phyloP scores from a whole-genome alignment of 2,329 filamentous ascomycete genomes.

The Fusarium pseudoanthophilum region DNA sequence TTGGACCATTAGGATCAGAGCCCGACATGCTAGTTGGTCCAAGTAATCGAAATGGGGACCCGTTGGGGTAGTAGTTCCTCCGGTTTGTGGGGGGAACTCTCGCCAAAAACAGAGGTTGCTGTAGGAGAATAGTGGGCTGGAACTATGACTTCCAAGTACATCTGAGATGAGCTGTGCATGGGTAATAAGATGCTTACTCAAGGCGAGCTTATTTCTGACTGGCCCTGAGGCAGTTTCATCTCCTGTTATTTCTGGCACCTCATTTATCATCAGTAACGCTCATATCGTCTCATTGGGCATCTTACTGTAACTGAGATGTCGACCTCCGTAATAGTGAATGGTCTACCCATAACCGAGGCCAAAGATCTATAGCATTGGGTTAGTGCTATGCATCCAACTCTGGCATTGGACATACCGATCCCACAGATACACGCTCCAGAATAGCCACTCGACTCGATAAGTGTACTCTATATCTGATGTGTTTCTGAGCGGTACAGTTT shows the following conservation, averaged over 20 bases:
- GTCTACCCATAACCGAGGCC: not conserved
- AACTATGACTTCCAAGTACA: not conserved
- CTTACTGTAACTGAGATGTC: constrained; percentile 14
- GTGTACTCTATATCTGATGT: not conserved
- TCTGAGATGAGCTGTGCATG: constrained; percentile 17
- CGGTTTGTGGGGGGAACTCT: not conserved
- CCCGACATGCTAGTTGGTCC: constrained; percentile 12
- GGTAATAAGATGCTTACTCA: constrained; percentile 6
- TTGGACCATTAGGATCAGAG: not conserved
- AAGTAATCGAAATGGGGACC: not conserved
- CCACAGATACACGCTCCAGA: constrained; percentile 22
- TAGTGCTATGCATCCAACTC: fast-evolving
- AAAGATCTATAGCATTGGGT: not conserved
- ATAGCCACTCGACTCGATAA: constrained; percentile 13
- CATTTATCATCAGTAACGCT: fast-evolving
- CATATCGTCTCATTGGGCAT: fast-evolving
- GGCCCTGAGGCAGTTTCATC: fast-evolving
- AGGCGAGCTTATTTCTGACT: not conserved
- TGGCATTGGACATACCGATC: not conserved
- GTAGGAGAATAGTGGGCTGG: not conserved
- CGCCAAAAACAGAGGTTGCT: constrained; percentile 26
- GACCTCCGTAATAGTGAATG: not conserved
- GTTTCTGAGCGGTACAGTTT: not conserved
- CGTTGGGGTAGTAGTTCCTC: not conserved
- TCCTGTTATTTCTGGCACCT: not conserved